A percentile compares a stretch with the other conserved stretches of the same genome.
These are phyloP conservation scores for Sporothrix humicola DNA, from an alignment of 2,329 filamentous ascomycete genomes.

Conservation along the genomic window DNA sequence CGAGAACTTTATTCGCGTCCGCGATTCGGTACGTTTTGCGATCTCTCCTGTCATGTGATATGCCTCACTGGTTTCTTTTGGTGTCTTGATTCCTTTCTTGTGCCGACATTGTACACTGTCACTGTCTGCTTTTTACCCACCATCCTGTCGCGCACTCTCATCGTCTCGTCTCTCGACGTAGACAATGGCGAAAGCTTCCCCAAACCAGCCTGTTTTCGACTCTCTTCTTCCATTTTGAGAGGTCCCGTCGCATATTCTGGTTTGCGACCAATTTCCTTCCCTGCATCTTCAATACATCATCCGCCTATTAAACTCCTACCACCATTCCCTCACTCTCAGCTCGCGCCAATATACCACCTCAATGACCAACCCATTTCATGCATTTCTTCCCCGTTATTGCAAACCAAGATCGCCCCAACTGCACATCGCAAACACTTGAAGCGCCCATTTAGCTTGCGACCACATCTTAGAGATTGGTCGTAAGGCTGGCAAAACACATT, in stretches of 20 bases:
- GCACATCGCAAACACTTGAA: too few species aligned
- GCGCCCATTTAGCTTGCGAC: neutral
- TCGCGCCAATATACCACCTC: too few species aligned
- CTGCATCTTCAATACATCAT: too few species aligned
- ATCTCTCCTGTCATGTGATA: constrained; percentile 33
- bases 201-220: neutral
- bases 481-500: too few species aligned
- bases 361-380: too few species aligned
- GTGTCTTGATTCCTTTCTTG: constrained; percentile 24
- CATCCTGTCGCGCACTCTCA: neutral
- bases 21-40: constrained; percentile 73
- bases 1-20: constrained; percentile 78
- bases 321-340: neutral
- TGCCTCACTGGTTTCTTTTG: constrained; percentile 34
- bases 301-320: too few species aligned
- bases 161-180: neutral
- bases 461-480: too few species aligned
- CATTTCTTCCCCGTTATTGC: too few species aligned
- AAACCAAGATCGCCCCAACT: too few species aligned
- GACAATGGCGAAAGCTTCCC: neutral
- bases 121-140: neutral
- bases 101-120: neutral
- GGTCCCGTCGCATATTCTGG: neutral
- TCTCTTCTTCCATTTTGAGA: too few species aligned
- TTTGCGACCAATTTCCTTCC: neutral